These are phyloP conservation scores for Mucor circinelloides DNA, from an alignment of 371 early-diverging fungal genomes.

Conservation along the genomic window DNA sequence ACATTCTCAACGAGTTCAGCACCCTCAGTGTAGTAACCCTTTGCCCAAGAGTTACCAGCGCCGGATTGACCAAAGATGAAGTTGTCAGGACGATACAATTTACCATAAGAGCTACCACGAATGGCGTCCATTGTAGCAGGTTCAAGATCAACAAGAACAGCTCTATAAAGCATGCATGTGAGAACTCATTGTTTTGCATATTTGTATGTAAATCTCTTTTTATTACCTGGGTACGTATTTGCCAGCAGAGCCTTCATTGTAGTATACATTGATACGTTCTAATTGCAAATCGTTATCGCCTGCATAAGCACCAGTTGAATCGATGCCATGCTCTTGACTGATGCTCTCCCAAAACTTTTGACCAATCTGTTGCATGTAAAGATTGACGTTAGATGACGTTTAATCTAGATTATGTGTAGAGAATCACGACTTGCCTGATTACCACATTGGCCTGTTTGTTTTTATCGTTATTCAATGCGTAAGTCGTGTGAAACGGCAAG, in stretches of 20 bases:
- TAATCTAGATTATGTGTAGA: neutral
- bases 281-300: constrained; percentile 91
- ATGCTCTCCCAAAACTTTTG: constrained; percentile 95
- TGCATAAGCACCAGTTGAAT: constrained; percentile 70
- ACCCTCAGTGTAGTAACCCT: constrained; percentile 93
- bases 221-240: constrained; percentile 80
- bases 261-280: constrained; percentile 96
- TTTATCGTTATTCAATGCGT: neutral
- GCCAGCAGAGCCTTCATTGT: constrained; percentile 87
- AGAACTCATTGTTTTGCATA: neutral
- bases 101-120: constrained; percentile 67
- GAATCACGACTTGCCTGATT: constrained; percentile 64
- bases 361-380: constrained; percentile 58
- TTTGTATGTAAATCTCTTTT: neutral
- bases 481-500: neutral
- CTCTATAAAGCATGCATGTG: constrained; percentile 53
- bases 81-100: constrained; percentile 88
- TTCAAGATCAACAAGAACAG: constrained; percentile 98
- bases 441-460: constrained; percentile 75
- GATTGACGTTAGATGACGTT: neutral
- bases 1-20: constrained; percentile 86
- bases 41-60: constrained; percentile 95
- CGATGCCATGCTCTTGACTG: constrained; percentile 91
- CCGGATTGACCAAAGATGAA: constrained; percentile 87
- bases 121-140: constrained; percentile 99